These are phyloP conservation scores for Geum urbanum DNA, from an alignment of 306 rosid genomes.

Conservation along the genomic window DNA sequence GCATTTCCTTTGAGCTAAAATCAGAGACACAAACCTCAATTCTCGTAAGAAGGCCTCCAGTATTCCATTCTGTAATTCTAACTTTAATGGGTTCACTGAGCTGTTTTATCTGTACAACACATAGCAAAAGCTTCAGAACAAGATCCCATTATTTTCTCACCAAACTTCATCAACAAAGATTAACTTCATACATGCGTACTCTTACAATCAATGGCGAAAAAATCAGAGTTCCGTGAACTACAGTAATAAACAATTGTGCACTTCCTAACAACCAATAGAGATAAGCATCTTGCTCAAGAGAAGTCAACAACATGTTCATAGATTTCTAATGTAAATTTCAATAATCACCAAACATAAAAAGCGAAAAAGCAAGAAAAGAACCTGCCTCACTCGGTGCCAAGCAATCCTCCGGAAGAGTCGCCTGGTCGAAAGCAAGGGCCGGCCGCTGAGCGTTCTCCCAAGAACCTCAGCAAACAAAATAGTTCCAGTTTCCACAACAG, in stretches of 20 bases:
- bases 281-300: not conserved
- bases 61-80: constrained; percentile 88
- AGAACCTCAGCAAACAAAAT: constrained; percentile 90
- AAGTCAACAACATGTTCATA: constrained; percentile 24
- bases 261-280: not conserved
- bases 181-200: not conserved
- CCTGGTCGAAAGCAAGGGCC: constrained; percentile 90
- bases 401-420: constrained; percentile 71
- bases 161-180: not conserved
- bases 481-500: constrained; percentile 78
- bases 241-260: not conserved
- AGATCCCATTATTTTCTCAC: constrained; percentile 17
- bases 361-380: constrained; percentile 53
- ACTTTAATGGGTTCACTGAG: constrained; percentile 77
- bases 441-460: constrained; percentile 89
- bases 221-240: constrained; percentile 5
- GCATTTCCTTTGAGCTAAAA: constrained; percentile 11
- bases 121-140: constrained; percentile 20
- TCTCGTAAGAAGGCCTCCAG: constrained; percentile 87
- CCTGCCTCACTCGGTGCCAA: constrained; percentile 99
- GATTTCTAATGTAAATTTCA: constrained; percentile 16
- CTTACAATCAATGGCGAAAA: not conserved
- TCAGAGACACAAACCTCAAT: constrained; percentile 59
- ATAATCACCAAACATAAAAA: constrained; percentile 15
- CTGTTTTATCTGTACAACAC: constrained; percentile 65